Base-by-base conservation (phyloP, 2,329 filamentous ascomycete species). In the Emmonsiellopsis sp. region DNA sequence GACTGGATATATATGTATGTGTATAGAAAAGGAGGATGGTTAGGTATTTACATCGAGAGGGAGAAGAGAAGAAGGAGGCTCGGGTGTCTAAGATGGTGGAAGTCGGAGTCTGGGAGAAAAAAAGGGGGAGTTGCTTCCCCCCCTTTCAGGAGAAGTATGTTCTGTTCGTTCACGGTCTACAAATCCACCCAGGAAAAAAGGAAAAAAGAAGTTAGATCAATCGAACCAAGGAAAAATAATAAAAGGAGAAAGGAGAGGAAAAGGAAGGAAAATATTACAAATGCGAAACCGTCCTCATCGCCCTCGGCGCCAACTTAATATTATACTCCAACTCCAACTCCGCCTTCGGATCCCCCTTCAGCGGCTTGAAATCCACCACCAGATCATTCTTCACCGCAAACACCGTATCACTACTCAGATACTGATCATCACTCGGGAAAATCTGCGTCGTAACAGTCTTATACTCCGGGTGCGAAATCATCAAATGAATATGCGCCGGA, bases 351-450 rank as follows among this genome's bases (percentile, higher is more conserved):
- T 77, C 73, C 48, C 69, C 66, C 55, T 76, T 69, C 63, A 72
- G 70, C 51, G 79, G 79, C 63, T 73, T 73, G 64, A 82, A 82
- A 62, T 82, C 75, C 45, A 81, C 76, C 50, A 81, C 74, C 41
- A 82, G 69, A 54, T 81, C 79, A 55, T 81, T 77, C 72, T 82
- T 83, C 68, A 82, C 80, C 9, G 79, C 79, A 60, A 81, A 82
- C 52, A 82, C 79, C 47, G 79, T 79, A 69, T 83, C 80, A 59
- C 77, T 81, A 56, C 70, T 68, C 38, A 82, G 73, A 65, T 78
- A 79, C 15, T 75, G 77, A 70, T 82, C 80, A 62, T 81, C 78
- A 54, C 73, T 75, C 60, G 79, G 79, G 68, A 80, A 82, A 62
- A 82, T 73, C 68, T 82, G 78, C 53, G 77, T 80, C 63, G 78